Percentiles rank a stretch among this genome's conserved stretches.
Conservation (phyloP, 129 eudicot species). For the Chrysanthemum seticuspe region DNA sequence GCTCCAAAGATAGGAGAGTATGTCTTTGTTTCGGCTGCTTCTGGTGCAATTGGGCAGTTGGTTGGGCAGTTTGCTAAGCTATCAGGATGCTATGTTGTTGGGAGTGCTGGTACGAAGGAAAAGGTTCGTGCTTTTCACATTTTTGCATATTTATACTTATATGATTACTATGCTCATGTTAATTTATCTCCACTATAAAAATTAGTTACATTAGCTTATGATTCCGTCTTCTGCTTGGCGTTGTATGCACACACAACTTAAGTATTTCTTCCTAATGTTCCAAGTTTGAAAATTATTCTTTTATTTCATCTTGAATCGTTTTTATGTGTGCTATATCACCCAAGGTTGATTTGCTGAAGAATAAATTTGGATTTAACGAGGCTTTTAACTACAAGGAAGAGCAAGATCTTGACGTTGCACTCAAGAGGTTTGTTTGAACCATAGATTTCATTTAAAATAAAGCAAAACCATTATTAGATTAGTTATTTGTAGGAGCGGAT, state of each 20-base stretch:
- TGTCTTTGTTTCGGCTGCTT: conserved; percentile 63
- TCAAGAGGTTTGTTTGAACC: conserved; percentile 26
- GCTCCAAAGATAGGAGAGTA: conserved; percentile 61
- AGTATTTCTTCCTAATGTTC: too few species aligned
- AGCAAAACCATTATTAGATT: background rate
- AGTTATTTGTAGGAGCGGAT: too few species aligned
- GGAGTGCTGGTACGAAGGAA: conserved; percentile 68
- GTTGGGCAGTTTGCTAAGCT: conserved; percentile 67
- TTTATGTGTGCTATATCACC: background rate
- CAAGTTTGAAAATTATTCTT: background rate
- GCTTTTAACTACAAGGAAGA: conserved; percentile 52
- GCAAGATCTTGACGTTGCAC: conserved; percentile 29
- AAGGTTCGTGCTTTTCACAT: conserved; percentile 35
- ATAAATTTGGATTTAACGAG: conserved; percentile 38
- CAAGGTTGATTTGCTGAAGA: conserved; percentile 45
- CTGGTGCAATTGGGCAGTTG: conserved; percentile 79
- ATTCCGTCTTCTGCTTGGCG: too few species aligned
- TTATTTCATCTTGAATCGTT: background rate
- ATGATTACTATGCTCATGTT: background rate
- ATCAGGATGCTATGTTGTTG: conserved; percentile 67
- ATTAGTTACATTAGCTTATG: too few species aligned
- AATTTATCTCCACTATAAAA: background rate
- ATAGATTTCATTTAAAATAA: background rate
- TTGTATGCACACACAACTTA: too few species aligned
- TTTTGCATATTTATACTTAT: background rate